Conservation (phyloP, 495 filamentous ascomycete genomes). For the Trichocladium uniseriatum region DNA sequence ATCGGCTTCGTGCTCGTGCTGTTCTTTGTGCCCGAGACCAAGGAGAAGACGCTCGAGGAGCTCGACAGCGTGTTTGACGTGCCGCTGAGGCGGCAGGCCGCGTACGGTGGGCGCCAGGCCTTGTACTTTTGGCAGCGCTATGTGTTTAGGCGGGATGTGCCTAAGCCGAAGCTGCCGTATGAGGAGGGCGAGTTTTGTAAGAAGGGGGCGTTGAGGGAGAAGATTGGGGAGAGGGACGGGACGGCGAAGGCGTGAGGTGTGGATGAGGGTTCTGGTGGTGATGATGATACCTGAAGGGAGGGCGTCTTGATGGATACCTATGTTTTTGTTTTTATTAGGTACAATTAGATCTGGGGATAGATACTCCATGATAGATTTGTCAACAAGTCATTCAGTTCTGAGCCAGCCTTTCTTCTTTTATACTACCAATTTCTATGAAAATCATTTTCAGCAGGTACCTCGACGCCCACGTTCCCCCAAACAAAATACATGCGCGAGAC, state of each 20-base stretch:
- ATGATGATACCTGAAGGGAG: too few species aligned
- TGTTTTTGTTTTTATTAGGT: too few species aligned
- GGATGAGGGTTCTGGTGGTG: too few species aligned
- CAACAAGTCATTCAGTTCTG: too few species aligned
- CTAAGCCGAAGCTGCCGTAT: slow-evolving; percentile 53
- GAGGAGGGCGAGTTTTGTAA: slow-evolving; percentile 30
- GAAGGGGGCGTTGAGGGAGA: neutral
- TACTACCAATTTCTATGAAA: too few species aligned
- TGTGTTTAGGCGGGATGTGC: slow-evolving; percentile 47
- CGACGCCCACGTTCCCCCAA: too few species aligned
- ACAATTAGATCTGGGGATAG: too few species aligned
- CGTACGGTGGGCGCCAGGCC: slow-evolving; percentile 52
- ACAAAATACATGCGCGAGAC: too few species aligned
- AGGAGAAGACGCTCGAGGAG: slow-evolving; percentile 63
- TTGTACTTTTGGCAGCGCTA: slow-evolving; percentile 62
- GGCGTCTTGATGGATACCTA: too few species aligned
- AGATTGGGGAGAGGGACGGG: neutral
- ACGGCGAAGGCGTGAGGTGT: neutral
- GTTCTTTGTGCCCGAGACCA: slow-evolving; percentile 58
- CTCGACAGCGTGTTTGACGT: slow-evolving; percentile 77
- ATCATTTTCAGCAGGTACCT: too few species aligned
- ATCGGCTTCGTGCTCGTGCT: slow-evolving; percentile 57
- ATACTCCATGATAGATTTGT: too few species aligned
- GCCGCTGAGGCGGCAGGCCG: slow-evolving; percentile 51
- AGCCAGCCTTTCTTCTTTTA: too few species aligned